Conservation (phyloP, 495 filamentous ascomycete genomes). For the Xylona heveae region DNA sequence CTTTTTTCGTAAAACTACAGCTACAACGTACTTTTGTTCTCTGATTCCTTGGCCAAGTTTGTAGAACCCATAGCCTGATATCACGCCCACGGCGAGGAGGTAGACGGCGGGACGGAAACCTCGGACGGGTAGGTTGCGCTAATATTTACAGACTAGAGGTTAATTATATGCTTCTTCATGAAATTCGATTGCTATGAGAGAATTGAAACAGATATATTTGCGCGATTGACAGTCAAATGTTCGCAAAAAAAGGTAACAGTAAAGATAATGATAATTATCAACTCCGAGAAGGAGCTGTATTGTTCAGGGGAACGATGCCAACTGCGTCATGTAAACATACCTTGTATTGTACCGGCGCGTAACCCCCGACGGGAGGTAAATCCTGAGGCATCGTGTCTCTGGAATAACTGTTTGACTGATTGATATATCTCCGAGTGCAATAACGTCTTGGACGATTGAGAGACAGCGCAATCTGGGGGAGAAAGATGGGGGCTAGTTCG, state of each 20-base stretch:
- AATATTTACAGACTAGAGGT: constrained; percentile 6
- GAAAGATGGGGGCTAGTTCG: too few relatives aligned
- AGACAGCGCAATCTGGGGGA: too few relatives aligned
- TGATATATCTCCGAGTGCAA: too few relatives aligned
- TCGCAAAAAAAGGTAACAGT: too few relatives aligned
- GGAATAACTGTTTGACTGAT: background rate
- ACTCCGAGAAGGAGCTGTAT: background rate
- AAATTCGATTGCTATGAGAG: too few relatives aligned
- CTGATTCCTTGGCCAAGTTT: constrained; percentile 54
- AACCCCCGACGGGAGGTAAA: constrained; percentile 87
- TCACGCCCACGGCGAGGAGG: constrained; percentile 44
- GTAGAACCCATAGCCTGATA: constrained; percentile 83
- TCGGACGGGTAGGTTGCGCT: constrained; percentile 83
- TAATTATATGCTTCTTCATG: too few relatives aligned
- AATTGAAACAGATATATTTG: background rate
- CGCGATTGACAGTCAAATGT: too few relatives aligned
- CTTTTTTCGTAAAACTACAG: background rate
- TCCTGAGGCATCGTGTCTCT: constrained; percentile 25
- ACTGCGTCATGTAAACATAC: constrained; percentile 23
- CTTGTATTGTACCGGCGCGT: constrained; percentile 91
- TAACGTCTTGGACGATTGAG: too few relatives aligned
- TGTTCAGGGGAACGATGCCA: background rate
- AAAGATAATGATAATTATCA: background rate
- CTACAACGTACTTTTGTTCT: constrained; percentile 57
- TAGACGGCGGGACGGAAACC: constrained; percentile 71